phyloP scores from a whole-genome alignment of 2,329 filamentous ascomycete genomes.

The Hortaea sp. region DNA sequence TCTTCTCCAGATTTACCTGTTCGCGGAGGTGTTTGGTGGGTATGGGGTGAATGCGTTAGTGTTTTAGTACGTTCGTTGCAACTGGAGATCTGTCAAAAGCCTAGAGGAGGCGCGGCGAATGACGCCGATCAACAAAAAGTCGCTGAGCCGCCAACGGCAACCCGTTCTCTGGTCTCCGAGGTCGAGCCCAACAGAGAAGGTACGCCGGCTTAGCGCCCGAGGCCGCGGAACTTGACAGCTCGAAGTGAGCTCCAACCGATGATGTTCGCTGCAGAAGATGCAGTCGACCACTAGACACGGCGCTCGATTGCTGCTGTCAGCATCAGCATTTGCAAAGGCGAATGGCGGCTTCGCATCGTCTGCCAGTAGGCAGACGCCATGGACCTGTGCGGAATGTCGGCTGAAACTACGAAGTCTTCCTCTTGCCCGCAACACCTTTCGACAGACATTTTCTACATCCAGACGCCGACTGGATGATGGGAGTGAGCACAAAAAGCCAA shows the following conservation, averaged over 20 bases:
- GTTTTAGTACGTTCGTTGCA: too few species aligned
- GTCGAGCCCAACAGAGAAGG: neutral
- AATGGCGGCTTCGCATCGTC: too few species aligned
- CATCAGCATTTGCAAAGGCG: neutral
- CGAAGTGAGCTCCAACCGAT: neutral
- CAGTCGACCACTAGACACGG: neutral
- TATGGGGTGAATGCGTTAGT: too few species aligned
- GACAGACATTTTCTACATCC: slow-evolving; percentile 8
- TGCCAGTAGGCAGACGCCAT: neutral
- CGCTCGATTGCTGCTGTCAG: neutral
- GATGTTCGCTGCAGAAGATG: neutral
- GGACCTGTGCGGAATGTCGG: slow-evolving; percentile 15
- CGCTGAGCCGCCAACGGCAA: slow-evolving; percentile 2
- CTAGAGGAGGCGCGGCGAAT: too few species aligned
- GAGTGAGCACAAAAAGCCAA: neutral
- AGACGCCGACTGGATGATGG: neutral
- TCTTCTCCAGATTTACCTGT: slow-evolving; percentile 4
- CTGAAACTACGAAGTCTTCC: slow-evolving; percentile 2
- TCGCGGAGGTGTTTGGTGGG: too few species aligned
- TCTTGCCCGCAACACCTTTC: neutral
- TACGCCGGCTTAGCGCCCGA: neutral
- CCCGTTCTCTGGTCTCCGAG: neutral
- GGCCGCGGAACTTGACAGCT: too few species aligned
- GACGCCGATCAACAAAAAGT: neutral
- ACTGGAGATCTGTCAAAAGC: too few species aligned